Conservation (phyloP, 768 basidiomycete genomes). For the Leccinum variicolor region DNA sequence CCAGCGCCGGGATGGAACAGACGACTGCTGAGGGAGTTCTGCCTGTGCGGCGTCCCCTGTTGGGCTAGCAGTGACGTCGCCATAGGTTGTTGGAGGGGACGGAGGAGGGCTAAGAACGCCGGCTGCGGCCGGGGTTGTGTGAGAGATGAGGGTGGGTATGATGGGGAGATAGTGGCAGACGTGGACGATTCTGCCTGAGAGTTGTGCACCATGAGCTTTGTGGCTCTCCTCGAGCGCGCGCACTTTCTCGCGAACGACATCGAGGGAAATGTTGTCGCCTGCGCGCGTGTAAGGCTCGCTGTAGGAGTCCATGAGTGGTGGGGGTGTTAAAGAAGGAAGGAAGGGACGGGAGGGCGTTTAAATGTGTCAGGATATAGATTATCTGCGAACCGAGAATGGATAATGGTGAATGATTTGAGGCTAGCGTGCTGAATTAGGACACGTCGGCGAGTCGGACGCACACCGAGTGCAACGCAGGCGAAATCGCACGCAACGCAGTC, state of each 20-base stretch:
- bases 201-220: conserved; percentile 60
- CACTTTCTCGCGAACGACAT: conserved; percentile 73
- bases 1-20: conserved; percentile 49
- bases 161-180: conserved; percentile 90
- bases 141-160: conserved; percentile 54
- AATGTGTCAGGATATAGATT: conserved; percentile 25
- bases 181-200: conserved; percentile 89
- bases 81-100: conserved; percentile 62
- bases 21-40: conserved; percentile 4
- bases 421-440: conserved; percentile 26
- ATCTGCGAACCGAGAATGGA: conserved; percentile 24
- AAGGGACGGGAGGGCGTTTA: conserved; percentile 8
- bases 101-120: conserved; percentile 72
- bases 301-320: conserved; percentile 62
- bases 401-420: conserved; percentile 18
- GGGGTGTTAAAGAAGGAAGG: neutral
- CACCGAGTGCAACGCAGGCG: neutral
- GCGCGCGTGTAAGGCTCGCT: conserved; percentile 63
- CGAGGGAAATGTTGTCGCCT: conserved; percentile 65
- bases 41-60: conserved; percentile 7
- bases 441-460: neutral
- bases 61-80: conserved; percentile 44
- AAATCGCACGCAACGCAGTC: neutral
- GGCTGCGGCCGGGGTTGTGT: conserved; percentile 28
- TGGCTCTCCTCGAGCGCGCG: conserved; percentile 69